Evolutionary conservation across 164 flowering plant genomes (phyloP).

Genomic region (Chloranthus sessilifolius): DNA sequence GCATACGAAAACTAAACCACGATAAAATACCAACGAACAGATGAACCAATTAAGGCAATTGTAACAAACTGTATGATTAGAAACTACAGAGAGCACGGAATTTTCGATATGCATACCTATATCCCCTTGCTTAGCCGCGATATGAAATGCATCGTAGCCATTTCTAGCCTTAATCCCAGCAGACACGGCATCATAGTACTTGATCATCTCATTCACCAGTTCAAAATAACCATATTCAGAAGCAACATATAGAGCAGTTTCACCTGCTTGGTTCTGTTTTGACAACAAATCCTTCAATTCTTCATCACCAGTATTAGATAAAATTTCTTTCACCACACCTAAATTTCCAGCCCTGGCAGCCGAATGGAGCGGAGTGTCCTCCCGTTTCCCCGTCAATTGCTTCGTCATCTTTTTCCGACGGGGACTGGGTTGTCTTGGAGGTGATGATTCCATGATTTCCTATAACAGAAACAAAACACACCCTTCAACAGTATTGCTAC

Average conservation of each 20-base stretch:
- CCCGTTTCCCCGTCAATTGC: constrained; percentile 74
- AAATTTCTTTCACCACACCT: constrained; percentile 34
- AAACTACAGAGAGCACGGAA: constrained; percentile 3
- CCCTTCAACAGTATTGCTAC: too few relatives aligned
- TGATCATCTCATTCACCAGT: constrained; percentile 71
- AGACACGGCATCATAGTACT: constrained; percentile 49
- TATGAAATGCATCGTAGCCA: constrained; percentile 92
- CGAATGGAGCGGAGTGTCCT: constrained; percentile 65
- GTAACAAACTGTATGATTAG: not conserved
- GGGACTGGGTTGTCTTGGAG: constrained; percentile 19
- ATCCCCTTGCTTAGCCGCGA: constrained; percentile 95
- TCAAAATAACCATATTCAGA: constrained; percentile 84
- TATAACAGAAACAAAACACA: too few relatives aligned
- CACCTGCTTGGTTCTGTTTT: constrained; percentile 78
- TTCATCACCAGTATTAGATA: constrained; percentile 32
- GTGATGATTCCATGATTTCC: too few relatives aligned
- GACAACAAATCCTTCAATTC: constrained; percentile 48
- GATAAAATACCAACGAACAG: too few relatives aligned
- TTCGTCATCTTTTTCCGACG: constrained; percentile 69
- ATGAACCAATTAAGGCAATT: too few relatives aligned
- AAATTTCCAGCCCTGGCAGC: constrained; percentile 71
- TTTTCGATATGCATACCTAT: constrained; percentile 56
- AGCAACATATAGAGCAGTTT: constrained; percentile 82
- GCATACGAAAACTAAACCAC: too few relatives aligned
- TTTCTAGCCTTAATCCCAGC: constrained; percentile 84